Evolutionary conservation across 2,329 filamentous ascomycete species (phyloP).

Genomic region (Hymenoscyphus infarciens): DNA sequence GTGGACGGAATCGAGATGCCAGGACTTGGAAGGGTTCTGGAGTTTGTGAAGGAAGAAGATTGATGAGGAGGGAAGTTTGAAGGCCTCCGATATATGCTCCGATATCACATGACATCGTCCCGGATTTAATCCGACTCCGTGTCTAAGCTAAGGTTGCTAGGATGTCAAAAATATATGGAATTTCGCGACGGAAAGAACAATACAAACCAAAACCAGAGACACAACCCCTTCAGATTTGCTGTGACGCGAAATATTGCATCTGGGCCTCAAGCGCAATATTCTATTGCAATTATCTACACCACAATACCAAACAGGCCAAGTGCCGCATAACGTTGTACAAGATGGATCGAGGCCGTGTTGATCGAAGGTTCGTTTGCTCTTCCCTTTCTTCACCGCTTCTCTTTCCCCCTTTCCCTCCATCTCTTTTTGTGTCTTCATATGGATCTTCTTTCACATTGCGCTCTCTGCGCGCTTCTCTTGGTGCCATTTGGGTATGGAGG

Average conservation of each 20-base stretch:
- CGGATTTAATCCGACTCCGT: no score
- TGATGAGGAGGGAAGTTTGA: no score
- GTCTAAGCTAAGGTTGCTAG: no score
- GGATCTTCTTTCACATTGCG: background rate
- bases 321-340: background rate
- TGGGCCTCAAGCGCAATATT: background rate
- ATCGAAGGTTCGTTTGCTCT: conserved; percentile 10
- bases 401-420: background rate
- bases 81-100: no score
- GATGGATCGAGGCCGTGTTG: conserved; percentile 11
- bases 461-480: background rate
- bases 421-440: background rate
- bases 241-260: background rate
- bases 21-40: background rate
- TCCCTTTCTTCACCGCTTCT: background rate
- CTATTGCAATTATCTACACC: background rate
- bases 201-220: background rate
- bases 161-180: no score
- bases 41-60: no score
- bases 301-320: background rate
- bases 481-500: background rate
- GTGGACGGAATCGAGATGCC: background rate
- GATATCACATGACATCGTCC: no score
- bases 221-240: background rate
- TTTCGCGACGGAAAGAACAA: background rate